Evolutionary conservation across 169 alveolate species (phyloP).

Genomic region (Plasmodium fragile): DNA sequence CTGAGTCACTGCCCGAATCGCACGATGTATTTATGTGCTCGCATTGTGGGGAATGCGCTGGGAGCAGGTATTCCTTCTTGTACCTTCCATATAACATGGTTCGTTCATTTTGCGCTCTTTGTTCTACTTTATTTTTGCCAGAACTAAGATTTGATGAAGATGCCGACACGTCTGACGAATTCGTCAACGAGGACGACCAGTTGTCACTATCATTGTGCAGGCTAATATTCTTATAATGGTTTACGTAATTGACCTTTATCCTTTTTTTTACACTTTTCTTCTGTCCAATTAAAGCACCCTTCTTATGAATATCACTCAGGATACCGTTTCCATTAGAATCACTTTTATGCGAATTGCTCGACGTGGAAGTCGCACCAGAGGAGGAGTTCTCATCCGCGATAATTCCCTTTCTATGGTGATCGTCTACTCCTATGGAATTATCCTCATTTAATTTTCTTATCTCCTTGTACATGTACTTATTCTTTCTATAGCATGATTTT

Average conservation of each 20-base stretch:
- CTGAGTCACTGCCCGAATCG: slow-evolving; percentile 35
- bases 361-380: not conserved
- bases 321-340: not conserved
- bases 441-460: slow-evolving; percentile 18
- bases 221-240: not conserved
- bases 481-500: slow-evolving; percentile 68
- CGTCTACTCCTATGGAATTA: not conserved
- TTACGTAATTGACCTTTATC: slow-evolving; percentile 11
- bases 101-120: not conserved
- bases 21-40: slow-evolving; percentile 38
- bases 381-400: not conserved
- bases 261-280: not conserved
- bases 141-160: slow-evolving; percentile 18
- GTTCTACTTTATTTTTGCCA: not conserved
- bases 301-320: not conserved
- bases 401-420: not conserved
- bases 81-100: not conserved
- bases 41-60: not conserved
- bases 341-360: not conserved
- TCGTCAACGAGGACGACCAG: not conserved
- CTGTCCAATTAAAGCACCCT: not conserved
- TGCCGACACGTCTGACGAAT: not conserved
- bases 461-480: slow-evolving; percentile 9
- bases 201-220: not conserved
- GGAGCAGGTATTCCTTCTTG: not conserved